Evolutionary conservation across 1,284 basidiomycete species (phyloP), one percentile per base, ranked within the genome.

Genomic region (Sporisorium iseilematis-ciliati): DNA sequence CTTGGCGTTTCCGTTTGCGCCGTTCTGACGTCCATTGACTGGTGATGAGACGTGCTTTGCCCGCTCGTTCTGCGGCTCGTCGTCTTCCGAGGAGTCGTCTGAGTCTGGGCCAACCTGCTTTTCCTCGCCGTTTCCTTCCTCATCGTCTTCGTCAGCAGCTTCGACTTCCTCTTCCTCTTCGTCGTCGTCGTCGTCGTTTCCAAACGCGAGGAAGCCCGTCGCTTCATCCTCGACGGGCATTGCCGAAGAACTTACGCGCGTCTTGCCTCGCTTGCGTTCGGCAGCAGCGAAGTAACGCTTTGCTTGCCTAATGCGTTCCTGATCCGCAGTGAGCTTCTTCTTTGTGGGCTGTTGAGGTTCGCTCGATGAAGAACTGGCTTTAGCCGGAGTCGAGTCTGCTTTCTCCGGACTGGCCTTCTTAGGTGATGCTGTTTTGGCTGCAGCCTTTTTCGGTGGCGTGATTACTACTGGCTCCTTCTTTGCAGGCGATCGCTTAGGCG

Each of bases 201-300:
- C 68, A 35, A 71, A 71, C 0, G 62, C 62, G 26, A 71, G 45
- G 58, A 71, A 71, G n/a, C 68, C 68, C 1, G 68, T 71, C 18
- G 29, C 50, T 48, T 53, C 7, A 20, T 71, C 68, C 23, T 71
- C 68, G 4, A 70, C 25, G 7, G 70, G 70, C 65, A 73, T 73
- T 2, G 59, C 51, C 12, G 60, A 67, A 26, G 64, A 7, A 10
- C 42, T 54, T 16, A 49, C 26, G 14, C 48, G 40, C 20, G 43
- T 42, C 42, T 61, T 59, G 35, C 20, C 62, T 3, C 11, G 42
- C 10, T 49, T 26, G 6, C 23, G 49, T 14, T 41, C 48, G 11
- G 45, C 3, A 38, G 42, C 54, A 23, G 58, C 68, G 60, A 70
- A 70, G 46, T 70, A 70, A 25, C 68, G 68, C 50, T 45, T 60